Evolutionary conservation across 805 yeast genomes (phyloP).

Genomic region (Ogataea kodamae): DNA sequence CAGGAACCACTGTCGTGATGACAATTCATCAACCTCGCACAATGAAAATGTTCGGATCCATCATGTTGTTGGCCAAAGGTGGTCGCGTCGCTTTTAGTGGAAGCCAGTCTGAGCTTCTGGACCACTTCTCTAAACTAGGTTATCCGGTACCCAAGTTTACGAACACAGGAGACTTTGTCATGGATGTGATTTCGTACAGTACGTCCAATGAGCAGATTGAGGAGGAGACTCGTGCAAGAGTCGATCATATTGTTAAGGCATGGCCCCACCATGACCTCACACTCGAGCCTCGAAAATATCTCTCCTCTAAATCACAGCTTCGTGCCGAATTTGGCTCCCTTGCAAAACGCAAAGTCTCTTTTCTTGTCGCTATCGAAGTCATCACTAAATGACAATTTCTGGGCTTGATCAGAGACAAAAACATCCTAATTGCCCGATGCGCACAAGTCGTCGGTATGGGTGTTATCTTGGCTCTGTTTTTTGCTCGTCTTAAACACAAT

Average conservation of each 20-base stretch:
- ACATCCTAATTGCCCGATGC: constrained; percentile 60
- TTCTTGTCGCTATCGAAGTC: constrained; percentile 34
- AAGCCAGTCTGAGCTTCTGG: constrained; percentile 39
- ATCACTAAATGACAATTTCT: constrained; percentile 37
- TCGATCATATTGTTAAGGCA: constrained; percentile 33
- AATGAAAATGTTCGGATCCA: constrained; percentile 61
- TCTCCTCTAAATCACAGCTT: constrained; percentile 19
- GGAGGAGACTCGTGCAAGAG: constrained; percentile 37
- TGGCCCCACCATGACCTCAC: constrained; percentile 33
- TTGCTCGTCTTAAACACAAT: constrained; percentile 52
- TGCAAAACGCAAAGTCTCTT: constrained; percentile 31
- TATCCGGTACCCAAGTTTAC: constrained; percentile 55
- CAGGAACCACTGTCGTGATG: constrained; percentile 62
- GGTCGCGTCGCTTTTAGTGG: constrained; percentile 73
- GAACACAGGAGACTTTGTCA: constrained; percentile 70
- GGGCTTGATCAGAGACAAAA: constrained; percentile 48
- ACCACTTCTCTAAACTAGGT: constrained; percentile 48
- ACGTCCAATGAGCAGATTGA: constrained; percentile 44
- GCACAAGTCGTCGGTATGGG: constrained; percentile 64
- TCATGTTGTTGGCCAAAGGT: constrained; percentile 70
- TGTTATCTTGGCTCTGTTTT: constrained; percentile 62
- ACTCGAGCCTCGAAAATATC: constrained; percentile 1
- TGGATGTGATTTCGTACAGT: constrained; percentile 65
- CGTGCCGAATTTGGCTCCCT: constrained; percentile 27
- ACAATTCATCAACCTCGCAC: constrained; percentile 86